These are phyloP conservation scores for Geoglossum cookeanum DNA, from an alignment of 2,329 filamentous ascomycete species.

Conservation along the genomic window DNA sequence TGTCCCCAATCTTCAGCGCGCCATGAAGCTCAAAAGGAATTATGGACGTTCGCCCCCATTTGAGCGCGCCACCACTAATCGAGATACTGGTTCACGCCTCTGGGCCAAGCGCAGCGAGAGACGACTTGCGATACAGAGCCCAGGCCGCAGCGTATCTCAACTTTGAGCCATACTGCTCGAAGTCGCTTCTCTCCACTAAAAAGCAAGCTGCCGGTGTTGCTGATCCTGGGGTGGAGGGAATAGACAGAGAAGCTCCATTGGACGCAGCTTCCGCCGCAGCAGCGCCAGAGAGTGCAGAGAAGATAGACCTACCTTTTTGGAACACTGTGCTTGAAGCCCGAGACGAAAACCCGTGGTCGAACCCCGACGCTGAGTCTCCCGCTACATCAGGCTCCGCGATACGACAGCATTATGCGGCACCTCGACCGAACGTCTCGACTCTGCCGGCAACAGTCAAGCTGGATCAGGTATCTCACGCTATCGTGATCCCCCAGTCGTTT, in stretches of 20 bases:
- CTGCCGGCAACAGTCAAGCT: neutral
- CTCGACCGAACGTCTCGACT: too few relatives aligned
- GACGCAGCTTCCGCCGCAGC: neutral
- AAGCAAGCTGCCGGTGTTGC: neutral
- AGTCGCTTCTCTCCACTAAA: neutral
- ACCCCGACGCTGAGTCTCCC: neutral
- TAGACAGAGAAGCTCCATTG: neutral
- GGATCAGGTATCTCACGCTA: neutral
- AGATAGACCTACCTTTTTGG: neutral
- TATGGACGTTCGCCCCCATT: neutral
- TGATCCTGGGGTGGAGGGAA: neutral
- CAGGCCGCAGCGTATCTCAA: neutral
- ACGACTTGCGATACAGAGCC: slow-evolving; percentile 1
- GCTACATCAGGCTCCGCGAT: neutral
- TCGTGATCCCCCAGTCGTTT: neutral
- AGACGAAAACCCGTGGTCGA: neutral
- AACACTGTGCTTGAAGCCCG: neutral
- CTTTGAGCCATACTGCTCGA: neutral
- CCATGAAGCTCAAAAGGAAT: neutral
- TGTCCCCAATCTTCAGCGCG: neutral
- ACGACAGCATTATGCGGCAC: neutral
- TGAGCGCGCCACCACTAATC: neutral
- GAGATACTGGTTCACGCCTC: slow-evolving; percentile 3
- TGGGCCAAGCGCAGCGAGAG: neutral
- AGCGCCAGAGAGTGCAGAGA: neutral